Evolutionary conservation across 305 asterid species (phyloP), one percentile per base, ranked within the genome.

Genomic region (Fraxinus greggii): DNA sequence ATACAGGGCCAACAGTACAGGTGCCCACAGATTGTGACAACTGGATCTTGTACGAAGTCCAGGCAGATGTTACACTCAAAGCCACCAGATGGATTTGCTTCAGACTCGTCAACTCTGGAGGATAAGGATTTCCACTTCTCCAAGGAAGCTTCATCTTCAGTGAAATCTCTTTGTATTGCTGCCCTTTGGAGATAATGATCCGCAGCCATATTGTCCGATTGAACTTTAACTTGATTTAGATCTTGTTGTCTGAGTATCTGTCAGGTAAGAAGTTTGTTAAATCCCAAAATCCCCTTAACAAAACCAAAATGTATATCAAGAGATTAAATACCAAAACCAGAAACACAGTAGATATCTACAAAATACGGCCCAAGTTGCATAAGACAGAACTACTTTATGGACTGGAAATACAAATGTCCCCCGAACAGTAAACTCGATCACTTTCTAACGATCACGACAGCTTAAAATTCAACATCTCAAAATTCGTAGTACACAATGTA

Each of bases 1-100:
- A 75, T 85, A 78, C 88, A 86, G 5, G 86, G 83, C 88, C 88
- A 86, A 36, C 88, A 86, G 59, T 83, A 86, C 40, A 86, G 86
- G 84, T 86, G 88, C 7, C 88, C 88, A 0, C 88, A 83, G 61
- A 86, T 73, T n/a, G 88, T 83, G 78, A 86, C 86, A 17, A 83
- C 83, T 7, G 88, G 88, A 67, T 86, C 88, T 36, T 78, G 79
- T 28, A 84, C 86, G 2, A 59, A 32, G 48, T 86, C 88, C 8
- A 86, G 80, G 78, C 88, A 86, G 19, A 86, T 86, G 45, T 86
- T 86, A 76, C 88, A 86, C 76, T 86, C 88, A 23, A 80, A 83
- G 29, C 84, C 84, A 24, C 80, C 72, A 0, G 86, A 80, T 33
- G 83, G 31, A 32, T 67, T 63, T 9, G 83, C 74, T 79, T 86